Conservation (phyloP, 495 filamentous ascomycete species). For the Penicillium daleae region DNA sequence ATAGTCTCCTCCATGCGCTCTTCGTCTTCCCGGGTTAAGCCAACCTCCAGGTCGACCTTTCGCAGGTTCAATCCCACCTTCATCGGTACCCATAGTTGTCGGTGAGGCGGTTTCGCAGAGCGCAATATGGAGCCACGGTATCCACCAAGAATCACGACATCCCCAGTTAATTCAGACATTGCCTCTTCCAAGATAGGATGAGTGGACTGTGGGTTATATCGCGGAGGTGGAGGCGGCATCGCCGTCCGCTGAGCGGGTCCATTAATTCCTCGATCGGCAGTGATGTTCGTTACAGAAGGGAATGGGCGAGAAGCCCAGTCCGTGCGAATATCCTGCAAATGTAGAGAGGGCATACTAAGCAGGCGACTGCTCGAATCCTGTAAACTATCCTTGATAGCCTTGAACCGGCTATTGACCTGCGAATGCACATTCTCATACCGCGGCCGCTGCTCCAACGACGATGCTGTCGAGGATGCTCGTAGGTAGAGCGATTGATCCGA, state of each 20-base stretch:
- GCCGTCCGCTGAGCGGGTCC: slow-evolving; percentile 11
- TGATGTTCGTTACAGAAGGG: slow-evolving; percentile 18
- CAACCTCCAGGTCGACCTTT: slow-evolving; percentile 90
- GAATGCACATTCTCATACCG: slow-evolving; percentile 75
- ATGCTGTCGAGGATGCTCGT: slow-evolving; percentile 67
- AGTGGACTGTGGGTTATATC: slow-evolving; percentile 34
- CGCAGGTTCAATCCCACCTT: slow-evolving; percentile 92
- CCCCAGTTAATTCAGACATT: slow-evolving; percentile 73
- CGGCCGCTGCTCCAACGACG: slow-evolving; percentile 85
- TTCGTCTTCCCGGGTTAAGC: slow-evolving; percentile 81
- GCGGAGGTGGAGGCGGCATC: slow-evolving; percentile 30
- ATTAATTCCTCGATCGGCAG: slow-evolving; percentile 10
- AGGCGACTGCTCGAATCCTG: slow-evolving; percentile 78
- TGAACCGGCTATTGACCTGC: slow-evolving; percentile 83
- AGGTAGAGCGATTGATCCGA: slow-evolving; percentile 78
- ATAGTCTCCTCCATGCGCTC: slow-evolving; percentile 81
- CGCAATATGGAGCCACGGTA: slow-evolving; percentile 89
- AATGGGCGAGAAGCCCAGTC: slow-evolving; percentile 43
- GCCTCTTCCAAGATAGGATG: slow-evolving; percentile 65
- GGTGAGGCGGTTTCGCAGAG: slow-evolving; percentile 78
- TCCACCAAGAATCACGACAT: slow-evolving; percentile 87
- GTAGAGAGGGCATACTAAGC: slow-evolving; percentile 61
- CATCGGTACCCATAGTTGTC: slow-evolving; percentile 90
- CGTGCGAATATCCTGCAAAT: slow-evolving; percentile 53
- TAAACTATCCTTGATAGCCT: slow-evolving; percentile 88